Base-by-base conservation (phyloP, 805 yeast genomes). In the Candida montana region DNA sequence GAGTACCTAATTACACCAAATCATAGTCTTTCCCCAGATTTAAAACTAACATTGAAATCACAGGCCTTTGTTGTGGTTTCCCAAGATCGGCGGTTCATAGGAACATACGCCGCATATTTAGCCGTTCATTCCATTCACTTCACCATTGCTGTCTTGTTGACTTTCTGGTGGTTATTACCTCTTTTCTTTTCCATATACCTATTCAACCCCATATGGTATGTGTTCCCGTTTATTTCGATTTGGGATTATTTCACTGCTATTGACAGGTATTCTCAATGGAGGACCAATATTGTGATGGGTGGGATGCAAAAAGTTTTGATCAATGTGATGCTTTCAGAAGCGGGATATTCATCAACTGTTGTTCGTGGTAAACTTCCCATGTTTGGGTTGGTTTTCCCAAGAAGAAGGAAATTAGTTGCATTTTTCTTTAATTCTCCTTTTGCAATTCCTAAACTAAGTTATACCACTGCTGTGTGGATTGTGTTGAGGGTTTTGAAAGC, bases 151-250 rank as follows among this genome's bases (percentile, higher is more conserved):
- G 27, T 37, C 13, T 16, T 34, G 9, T 30, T 41, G 21, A 41
- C 40, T 0, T 27, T 41, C 20, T 41, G 44, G 44, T 41, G 45
- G 45, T 26, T 36, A 1, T 26, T 32, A 13, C 45, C 45, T 16
- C 27, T 41, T 10, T 41, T 37, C 34, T 16, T 33, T 8, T 6
- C 33, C 13, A 15, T 37, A 21, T 41, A 35, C 17, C 12, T 18
- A 15, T 3, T 26, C 6, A 41, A 37, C 13, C 45, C 45, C 5
- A 10, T 41, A 15, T 41, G 45, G 45, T 41, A 23, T 23, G 3
- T 33, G 7, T 37, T 41, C 30, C 45, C 45, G 7, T 41, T 41
- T 10, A 29, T 37, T 4, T 36, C 38, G 4, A 7, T 41, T 8
- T 33, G 35, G 41, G 45, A 41, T 18, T 41, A 41, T 19, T 31